phyloP scores from a whole-genome alignment of 306 rosid genomes.

The Sphenostylis stenocarpa region DNA sequence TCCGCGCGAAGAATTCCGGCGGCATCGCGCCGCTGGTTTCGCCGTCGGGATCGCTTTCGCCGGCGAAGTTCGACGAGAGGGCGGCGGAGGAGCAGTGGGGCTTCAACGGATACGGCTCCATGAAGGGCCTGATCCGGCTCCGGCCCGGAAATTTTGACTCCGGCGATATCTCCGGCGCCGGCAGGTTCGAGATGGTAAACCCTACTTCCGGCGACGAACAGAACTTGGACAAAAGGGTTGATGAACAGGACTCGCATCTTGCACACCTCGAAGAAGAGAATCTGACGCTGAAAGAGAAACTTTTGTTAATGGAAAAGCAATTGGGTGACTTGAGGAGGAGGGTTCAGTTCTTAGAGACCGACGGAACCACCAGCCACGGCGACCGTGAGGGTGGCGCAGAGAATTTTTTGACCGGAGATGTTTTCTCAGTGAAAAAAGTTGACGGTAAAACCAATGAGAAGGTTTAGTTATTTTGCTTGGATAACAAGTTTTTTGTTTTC shows the following conservation, averaged over 20 bases:
- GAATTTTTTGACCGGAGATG: conserved; percentile 27
- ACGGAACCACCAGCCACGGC: conserved; percentile 19
- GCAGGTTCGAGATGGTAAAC: conserved; percentile 74
- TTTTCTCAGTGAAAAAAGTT: conserved; percentile 30
- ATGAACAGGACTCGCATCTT: conserved; percentile 70
- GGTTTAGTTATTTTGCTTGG: neutral
- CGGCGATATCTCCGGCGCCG: conserved; percentile 38
- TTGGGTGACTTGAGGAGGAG: conserved; percentile 62
- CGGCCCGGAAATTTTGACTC: conserved; percentile 47
- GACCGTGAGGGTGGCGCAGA: conserved; percentile 44
- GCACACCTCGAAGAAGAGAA: conserved; percentile 73
- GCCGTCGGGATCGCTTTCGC: conserved; percentile 62
- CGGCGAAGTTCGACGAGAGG: conserved; percentile 57
- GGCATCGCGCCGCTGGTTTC: conserved; percentile 59
- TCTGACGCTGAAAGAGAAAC: conserved; percentile 63
- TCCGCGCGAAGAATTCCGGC: conserved; percentile 66
- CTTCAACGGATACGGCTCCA: conserved; percentile 78
- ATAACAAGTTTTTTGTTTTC: neutral
- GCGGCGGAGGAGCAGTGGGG: conserved; percentile 87
- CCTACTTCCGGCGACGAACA: conserved; percentile 59
- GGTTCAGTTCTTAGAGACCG: conserved; percentile 51
- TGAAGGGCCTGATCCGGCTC: conserved; percentile 80
- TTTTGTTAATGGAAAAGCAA: conserved; percentile 68
- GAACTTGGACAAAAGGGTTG: conserved; percentile 68
- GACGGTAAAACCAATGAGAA: neutral